Base-by-base conservation (phyloP, 768 basidiomycete species). In the Boletus rubescentipes region DNA sequence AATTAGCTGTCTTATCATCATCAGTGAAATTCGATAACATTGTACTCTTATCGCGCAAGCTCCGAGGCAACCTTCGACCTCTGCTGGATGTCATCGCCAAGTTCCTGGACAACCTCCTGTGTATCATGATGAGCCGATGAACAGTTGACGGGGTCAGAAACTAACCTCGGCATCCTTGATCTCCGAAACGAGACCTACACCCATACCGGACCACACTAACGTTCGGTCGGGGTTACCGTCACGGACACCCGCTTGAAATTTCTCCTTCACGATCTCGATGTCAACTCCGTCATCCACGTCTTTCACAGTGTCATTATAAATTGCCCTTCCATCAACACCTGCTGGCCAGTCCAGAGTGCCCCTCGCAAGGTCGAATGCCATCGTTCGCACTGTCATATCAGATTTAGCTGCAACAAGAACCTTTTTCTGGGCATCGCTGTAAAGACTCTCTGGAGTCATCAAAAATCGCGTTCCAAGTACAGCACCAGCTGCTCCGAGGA, bases 381-480 rank as follows among this genome's bases (percentile, higher is more conserved):
- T 77, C 11, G 80, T 84, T 53, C 86, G 77, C 30, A 81, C 75
- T 4, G 86, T 80, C 45, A 65, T 59, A 9, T 68, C 70, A 4
- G 77, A 76, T 26, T 68, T 68, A 35, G 84, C 83, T 18, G 59
- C 66, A 10, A 82, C 58, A 35, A 89, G 73, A 0, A 80, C 78
- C 32, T 72, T 69, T 57, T 83, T 82, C 61, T 87, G 84, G 1
- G 62, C 61, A 39, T 77, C 74, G 26, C 74, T 74, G 68, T 86
- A 88, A 11, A 79, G 68, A 57, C 84, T 73, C 71, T 91, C 89
- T 4, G 79, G 76, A 1, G 87, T 81, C 54, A 86, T 73, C 44
- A 89, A 70, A 63, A 92, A 89, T 8, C 89, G 85, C 0, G 91
- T 93, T 48, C 91, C 91, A 20, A 86, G 63, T 30, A 85, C 85